Evolutionary conservation across 306 rosid genomes (phyloP).

Genomic region (Echinosophora koreensis): DNA sequence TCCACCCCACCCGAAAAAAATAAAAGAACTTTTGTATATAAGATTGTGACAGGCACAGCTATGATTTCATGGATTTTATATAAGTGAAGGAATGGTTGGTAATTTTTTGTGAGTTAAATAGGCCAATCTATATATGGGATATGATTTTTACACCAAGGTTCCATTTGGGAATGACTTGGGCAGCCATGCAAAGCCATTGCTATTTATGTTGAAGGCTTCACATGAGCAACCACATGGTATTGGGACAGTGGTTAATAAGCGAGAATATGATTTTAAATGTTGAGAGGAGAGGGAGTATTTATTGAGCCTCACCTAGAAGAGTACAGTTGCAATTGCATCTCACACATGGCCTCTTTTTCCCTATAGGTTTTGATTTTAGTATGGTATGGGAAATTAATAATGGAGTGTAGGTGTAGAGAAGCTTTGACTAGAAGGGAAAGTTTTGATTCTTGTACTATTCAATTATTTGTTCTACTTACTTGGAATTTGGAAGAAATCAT

Average conservation of each 20-base stretch:
- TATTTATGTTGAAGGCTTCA: constrained; percentile 55
- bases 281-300: constrained; percentile 51
- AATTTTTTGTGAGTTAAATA: constrained; percentile 29
- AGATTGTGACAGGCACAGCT: constrained; percentile 44
- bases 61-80: constrained; percentile 36
- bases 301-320: constrained; percentile 57
- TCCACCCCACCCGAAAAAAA: constrained; percentile 23
- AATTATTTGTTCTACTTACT: constrained; percentile 41
- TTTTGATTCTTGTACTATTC: constrained; percentile 47
- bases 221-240: constrained; percentile 63
- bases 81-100: constrained; percentile 44
- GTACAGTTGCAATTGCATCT: constrained; percentile 50
- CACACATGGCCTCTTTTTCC: constrained; percentile 58
- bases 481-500: constrained; percentile 33
- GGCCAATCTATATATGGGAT: constrained; percentile 47
- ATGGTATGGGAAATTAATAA: constrained; percentile 56
- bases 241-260: constrained; percentile 52
- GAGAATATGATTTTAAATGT: constrained; percentile 44
- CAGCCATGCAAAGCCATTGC: constrained; percentile 55
- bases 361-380: constrained; percentile 57
- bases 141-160: constrained; percentile 46
- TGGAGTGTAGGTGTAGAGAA: constrained; percentile 49
- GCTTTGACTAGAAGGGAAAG: constrained; percentile 55
- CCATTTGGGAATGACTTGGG: constrained; percentile 50
- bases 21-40: neutral